Evolutionary conservation across 1,284 basidiomycete genomes (phyloP), one percentile per base, ranked within the genome.

Genomic region (Pseudozyma sp.): DNA sequence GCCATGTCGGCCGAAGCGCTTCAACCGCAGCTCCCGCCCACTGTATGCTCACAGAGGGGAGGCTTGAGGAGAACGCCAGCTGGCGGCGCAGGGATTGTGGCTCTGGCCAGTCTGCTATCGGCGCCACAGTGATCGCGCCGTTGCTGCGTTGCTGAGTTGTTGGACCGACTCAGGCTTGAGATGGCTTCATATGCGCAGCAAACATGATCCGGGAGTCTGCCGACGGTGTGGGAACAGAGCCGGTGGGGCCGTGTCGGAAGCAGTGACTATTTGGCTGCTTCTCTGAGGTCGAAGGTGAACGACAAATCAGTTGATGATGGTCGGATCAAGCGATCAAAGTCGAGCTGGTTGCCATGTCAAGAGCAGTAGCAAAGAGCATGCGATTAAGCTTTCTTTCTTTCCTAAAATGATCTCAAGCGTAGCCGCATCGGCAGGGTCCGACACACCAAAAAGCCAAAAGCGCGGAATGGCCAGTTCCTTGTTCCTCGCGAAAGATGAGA

Each of bases 1-100:
- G 58, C 58, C 68, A 65, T 70, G 42, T 58, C 54, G 58, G 57
- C 58, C 55, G 53, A 50, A 34, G 47, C 19, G 14, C 18, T 21
- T 21, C 9, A 11, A 21, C 18, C 45, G 19, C 45, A 47, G 19
- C 10, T 25, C 5, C 50, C 42, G 35, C 19, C 52, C 47, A 50
- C 51, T 42, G 55, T 31, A 14, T 36, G 9, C 13, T 14, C 55
- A 52, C 59, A 61, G 59, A 36, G 21, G 47, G 38, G 52, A 18
- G 53, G 40, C 31, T 12, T 36, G 47, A 16, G 9, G 42, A n/a
- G 38, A 19, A 18, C 11, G 52, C 50, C 43, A 51, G 56, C 34
- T 38, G 42, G 35, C 12, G 47, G 18, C 44, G n/a, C 18, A 47
- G 18, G 39, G 11, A 8, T 11, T 12, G 45, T 21, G 19, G 18